A percentile compares a stretch with the other conserved stretches of the same genome.
Conservation (phyloP, 768 basidiomycete species). For the Boletus rubescentipes region DNA sequence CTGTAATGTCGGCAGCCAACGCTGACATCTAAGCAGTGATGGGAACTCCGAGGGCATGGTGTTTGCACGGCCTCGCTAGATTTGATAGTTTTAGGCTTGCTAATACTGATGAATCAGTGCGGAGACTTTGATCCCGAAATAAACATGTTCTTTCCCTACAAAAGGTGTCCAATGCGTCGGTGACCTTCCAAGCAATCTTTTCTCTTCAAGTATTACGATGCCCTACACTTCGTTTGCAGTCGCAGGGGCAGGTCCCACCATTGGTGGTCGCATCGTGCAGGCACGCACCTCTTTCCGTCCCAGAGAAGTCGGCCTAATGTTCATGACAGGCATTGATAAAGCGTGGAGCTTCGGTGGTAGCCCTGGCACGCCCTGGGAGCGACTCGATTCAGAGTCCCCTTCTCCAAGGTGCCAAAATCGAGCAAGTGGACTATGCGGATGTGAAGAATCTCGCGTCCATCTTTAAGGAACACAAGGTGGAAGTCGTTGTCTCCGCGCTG, state of each 20-base stretch:
- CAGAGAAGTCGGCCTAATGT: neutral
- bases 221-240: conserved; percentile 37
- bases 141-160: neutral
- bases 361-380: conserved; percentile 25
- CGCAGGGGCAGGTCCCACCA: conserved; percentile 35
- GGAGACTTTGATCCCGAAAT: neutral
- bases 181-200: neutral
- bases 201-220: conserved; percentile 10
- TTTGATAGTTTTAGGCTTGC: too few relatives aligned
- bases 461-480: conserved; percentile 31
- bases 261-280: conserved; percentile 35
- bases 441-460: conserved; percentile 24
- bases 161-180: neutral
- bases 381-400: conserved; percentile 15
- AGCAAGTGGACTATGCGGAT: conserved; percentile 29
- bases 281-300: conserved; percentile 5
- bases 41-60: too few relatives aligned
- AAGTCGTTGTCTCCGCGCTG: conserved; percentile 37
- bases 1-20: too few relatives aligned
- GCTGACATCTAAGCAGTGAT: too few relatives aligned
- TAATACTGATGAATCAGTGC: neutral
- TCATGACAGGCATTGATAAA: conserved; percentile 21
- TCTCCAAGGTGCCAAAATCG: conserved; percentile 28
- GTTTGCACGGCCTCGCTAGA: too few relatives aligned
- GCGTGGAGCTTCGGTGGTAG: conserved; percentile 26